Conservation (phyloP, 257 asterid genomes). For the Cynanchum wilfordii region DNA sequence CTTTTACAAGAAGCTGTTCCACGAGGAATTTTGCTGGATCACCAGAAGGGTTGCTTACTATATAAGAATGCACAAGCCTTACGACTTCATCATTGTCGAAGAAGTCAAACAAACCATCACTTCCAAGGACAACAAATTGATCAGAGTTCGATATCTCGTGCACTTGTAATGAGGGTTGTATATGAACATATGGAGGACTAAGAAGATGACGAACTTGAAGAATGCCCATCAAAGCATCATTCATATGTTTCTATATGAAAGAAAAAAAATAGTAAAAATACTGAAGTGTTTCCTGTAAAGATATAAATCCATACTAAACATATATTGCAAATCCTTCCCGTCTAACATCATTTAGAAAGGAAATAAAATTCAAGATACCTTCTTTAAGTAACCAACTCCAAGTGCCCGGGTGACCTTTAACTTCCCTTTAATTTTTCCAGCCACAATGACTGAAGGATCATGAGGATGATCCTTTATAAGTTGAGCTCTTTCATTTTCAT, state of each 20-base stretch:
- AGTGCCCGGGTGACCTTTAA: conserved; percentile 90
- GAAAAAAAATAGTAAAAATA: background rate
- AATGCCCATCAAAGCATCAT: conserved; percentile 94
- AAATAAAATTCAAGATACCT: conserved; percentile 40
- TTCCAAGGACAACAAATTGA: conserved; percentile 84
- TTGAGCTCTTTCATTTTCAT: conserved; percentile 63
- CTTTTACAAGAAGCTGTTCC: conserved; percentile 85
- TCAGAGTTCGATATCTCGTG: conserved; percentile 69
- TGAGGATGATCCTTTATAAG: conserved; percentile 70
- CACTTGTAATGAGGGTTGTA: conserved; percentile 56
- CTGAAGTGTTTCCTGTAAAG: background rate
- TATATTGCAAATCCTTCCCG: background rate
- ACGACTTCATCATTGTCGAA: conserved; percentile 84
- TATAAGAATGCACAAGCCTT: conserved; percentile 59
- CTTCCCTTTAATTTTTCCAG: conserved; percentile 84
- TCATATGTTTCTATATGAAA: conserved; percentile 68
- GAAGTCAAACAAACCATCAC: conserved; percentile 94
- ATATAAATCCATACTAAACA: background rate
- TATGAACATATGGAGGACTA: conserved; percentile 89
- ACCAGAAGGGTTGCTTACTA: conserved; percentile 51
- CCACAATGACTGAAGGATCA: conserved; percentile 53
- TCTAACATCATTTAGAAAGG: background rate
- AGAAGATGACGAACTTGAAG: conserved; percentile 73
- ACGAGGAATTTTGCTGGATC: conserved; percentile 91
- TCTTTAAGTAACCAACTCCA: conserved; percentile 96